Conservation (phyloP, 2,329 filamentous ascomycete genomes). For the Monosporascus sp. region DNA sequence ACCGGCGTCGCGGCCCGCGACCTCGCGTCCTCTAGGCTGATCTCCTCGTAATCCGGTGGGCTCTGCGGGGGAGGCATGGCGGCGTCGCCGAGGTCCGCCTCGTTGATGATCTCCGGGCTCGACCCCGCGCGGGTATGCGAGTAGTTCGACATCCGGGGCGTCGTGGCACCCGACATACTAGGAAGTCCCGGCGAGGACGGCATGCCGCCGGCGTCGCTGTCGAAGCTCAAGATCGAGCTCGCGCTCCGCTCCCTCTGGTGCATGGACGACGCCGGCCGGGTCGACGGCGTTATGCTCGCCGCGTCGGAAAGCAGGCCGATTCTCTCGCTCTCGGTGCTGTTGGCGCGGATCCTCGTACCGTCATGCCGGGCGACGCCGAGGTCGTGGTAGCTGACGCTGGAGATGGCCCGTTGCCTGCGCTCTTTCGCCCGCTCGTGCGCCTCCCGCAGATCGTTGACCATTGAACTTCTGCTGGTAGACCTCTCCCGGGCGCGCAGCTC, state of each 20-base stretch:
- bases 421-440: constrained; percentile 53
- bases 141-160: constrained; percentile 27
- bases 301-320: constrained; percentile 67
- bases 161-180: constrained; percentile 36
- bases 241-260: constrained; percentile 43
- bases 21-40: constrained; percentile 36
- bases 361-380: constrained; percentile 73
- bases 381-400: constrained; percentile 71
- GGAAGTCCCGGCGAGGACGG: constrained; percentile 35
- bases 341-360: constrained; percentile 68
- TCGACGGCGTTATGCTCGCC: constrained; percentile 21
- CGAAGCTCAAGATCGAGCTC: constrained; percentile 53
- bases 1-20: constrained; percentile 36
- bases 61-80: constrained; percentile 36
- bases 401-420: constrained; percentile 62
- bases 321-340: constrained; percentile 68
- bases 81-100: constrained; percentile 44
- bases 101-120: constrained; percentile 46
- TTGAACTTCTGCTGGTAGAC: constrained; percentile 40
- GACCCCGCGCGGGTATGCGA: constrained; percentile 40
- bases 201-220: constrained; percentile 33
- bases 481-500: constrained; percentile 57
- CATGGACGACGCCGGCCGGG: constrained; percentile 26
- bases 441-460: constrained; percentile 55
- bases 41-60: constrained; percentile 52